Evolutionary conservation across 331 rosid species (phyloP).

Genomic region (Ulmus americana): DNA sequence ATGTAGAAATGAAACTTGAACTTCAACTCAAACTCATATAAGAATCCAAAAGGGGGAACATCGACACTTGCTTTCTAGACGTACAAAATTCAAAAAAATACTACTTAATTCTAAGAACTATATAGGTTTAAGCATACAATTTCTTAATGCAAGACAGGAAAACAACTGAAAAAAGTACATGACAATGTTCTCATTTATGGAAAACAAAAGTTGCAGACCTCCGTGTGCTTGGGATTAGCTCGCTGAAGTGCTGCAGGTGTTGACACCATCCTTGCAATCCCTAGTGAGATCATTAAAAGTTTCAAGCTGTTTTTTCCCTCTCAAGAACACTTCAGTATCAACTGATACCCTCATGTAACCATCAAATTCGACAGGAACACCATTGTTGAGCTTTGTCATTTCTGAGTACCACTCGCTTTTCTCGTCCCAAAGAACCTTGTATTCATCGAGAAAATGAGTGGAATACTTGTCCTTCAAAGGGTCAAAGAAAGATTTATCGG

Average conservation of each 20-base stretch:
- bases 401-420: conserved; percentile 75
- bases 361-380: conserved; percentile 75
- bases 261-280: conserved; percentile 93
- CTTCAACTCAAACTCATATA: conserved; percentile 11
- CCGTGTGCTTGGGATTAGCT: conserved; percentile 32
- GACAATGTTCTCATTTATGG: conserved; percentile 28
- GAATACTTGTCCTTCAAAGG: conserved; percentile 84
- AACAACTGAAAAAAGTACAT: conserved; percentile 30
- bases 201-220: conserved; percentile 27
- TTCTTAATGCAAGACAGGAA: conserved; percentile 44
- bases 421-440: conserved; percentile 85
- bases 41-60: conserved; percentile 22
- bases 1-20: background rate
- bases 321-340: conserved; percentile 90
- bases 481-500: conserved; percentile 56
- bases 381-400: conserved; percentile 61
- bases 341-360: conserved; percentile 94
- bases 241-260: conserved; percentile 61
- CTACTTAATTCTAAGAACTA: conserved; percentile 34
- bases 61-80: conserved; percentile 28
- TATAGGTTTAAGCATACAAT: conserved; percentile 33
- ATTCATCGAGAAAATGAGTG: conserved; percentile 82
- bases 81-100: conserved; percentile 39
- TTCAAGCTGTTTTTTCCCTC: conserved; percentile 91
- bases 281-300: conserved; percentile 90